Evolutionary conservation across 345 rosid genomes (phyloP).

Genomic region (Populus davidiana): DNA sequence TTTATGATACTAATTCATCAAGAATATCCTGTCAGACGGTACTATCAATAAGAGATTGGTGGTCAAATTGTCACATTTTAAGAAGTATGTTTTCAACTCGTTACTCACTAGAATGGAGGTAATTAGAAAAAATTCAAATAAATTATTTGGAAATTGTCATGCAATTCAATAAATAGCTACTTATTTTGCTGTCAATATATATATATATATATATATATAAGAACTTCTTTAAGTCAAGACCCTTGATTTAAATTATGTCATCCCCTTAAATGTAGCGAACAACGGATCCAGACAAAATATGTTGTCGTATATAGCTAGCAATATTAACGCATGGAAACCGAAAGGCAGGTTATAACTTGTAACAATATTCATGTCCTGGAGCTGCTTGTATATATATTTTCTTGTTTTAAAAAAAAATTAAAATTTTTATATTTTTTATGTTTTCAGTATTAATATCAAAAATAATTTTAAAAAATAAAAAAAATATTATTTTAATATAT

Average conservation of each 20-base stretch:
- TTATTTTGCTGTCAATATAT: background rate
- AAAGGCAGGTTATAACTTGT: background rate
- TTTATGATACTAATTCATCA: background rate
- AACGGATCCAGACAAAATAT: background rate
- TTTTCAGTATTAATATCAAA: too few relatives aligned
- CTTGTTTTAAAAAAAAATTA: too few relatives aligned
- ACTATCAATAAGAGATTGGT: constrained; percentile 1
- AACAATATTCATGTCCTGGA: background rate
- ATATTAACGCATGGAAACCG: background rate
- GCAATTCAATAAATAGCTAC: background rate
- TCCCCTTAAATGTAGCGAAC: background rate
- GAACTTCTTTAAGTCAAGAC: background rate
- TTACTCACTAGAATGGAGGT: constrained; percentile 13
- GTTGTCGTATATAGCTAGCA: background rate
- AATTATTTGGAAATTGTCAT: background rate
- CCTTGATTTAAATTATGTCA: background rate
- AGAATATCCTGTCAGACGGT: constrained; percentile 13
- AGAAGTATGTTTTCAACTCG: background rate
- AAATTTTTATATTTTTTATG: too few relatives aligned
- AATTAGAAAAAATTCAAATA: background rate
- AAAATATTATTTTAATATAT: too few relatives aligned
- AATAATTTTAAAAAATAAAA: too few relatives aligned
- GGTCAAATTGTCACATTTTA: background rate
- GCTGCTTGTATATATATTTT: background rate
- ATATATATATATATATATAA: too few relatives aligned